Evolutionary conservation across 345 rosid genomes (phyloP).

Genomic region (Eucalyptus paniculata): DNA sequence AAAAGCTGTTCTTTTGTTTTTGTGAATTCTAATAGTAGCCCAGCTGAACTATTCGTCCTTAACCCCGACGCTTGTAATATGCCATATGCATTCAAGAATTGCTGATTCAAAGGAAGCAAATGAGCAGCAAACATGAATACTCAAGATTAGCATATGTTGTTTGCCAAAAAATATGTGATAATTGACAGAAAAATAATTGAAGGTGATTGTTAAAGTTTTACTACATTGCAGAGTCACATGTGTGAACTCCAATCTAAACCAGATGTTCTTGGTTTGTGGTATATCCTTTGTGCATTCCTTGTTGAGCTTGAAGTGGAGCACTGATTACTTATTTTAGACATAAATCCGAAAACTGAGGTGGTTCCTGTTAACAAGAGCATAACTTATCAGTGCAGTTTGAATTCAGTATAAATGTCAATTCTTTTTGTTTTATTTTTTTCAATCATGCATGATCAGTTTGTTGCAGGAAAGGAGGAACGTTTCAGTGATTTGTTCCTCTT

Average conservation of each 20-base stretch:
- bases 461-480: neutral
- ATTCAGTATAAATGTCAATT: neutral
- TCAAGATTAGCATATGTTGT: neutral
- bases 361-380: neutral
- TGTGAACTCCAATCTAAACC: neutral
- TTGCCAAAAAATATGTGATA: neutral
- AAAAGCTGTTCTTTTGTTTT: neutral
- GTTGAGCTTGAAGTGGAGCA: neutral
- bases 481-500: neutral
- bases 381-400: neutral
- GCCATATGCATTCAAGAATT: neutral
- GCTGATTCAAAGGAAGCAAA: neutral
- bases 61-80: neutral
- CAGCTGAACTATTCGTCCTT: neutral
- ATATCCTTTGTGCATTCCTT: neutral
- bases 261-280: neutral
- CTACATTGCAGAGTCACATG: neutral
- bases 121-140: neutral
- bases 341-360: neutral
- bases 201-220: neutral
- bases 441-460: neutral
- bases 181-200: neutral
- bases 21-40: neutral
- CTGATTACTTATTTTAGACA: neutral
- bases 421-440: neutral